Base-by-base conservation (phyloP, 805 yeast genomes). In the Pichia paraexigua region DNA sequence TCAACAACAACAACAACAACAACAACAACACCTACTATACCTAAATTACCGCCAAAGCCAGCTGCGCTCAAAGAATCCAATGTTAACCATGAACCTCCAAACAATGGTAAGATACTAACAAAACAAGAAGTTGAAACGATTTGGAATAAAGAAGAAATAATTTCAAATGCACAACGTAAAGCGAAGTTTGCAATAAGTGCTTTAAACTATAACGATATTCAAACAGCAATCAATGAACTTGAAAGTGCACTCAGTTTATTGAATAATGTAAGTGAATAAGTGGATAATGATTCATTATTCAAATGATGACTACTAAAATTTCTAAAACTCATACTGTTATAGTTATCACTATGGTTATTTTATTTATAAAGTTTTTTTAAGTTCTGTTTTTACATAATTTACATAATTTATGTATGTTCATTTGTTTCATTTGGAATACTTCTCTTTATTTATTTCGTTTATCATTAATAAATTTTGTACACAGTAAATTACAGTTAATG, bases 111-210 rank as follows among this genome's bases (percentile, higher is more conserved):
- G 46, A 52, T 48, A 6, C 40, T 55, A 45, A 47, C 68, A 10
- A 62, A 64, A 52, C 73, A 68, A 12, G 73, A 77, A 44, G 70
- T 85, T 17, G 60, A 67, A n/a, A 61, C 70, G 18, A 77, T 85
- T 51, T 64, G 85, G 60, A 75, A 77, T 52, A 71, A 73, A 17
- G 77, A 82, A 22, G 86, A 79, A 49, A 69, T 74, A 45, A 80
- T 85, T 21, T 62, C 79, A 11, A 71, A 75, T 58, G 79, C 83
- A 1, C 92, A 85, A 60, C 84, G 80, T 58, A 77, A 75, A 53
- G 86, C 91, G 32, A 84, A 80, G 62, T 86, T 82, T 63, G 92
- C 90, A 2, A 80, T 85, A 8, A 82, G 89, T 51, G 94, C 95
- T 0, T 71, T 86, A 62, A 85, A 85, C 61, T 86, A 85, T 63